Conservation (phyloP, 129 eudicot species). For the carrot (Daucus carota) region DH1_v3.0 NC_030385.2:41093501-41094000, state of each 20-base stretch:
- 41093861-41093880: not conserved
- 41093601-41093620: constrained; percentile 95
- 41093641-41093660: not conserved
- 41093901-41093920: not conserved
- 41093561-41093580: constrained; percentile 82
- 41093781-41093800: not conserved
- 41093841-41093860: not conserved
- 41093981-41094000: not conserved
- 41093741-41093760: not conserved
- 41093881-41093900: not conserved
- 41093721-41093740: not conserved
- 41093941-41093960: not conserved
- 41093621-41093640: constrained; percentile 39
- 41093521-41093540: constrained; percentile 85
- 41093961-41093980: not conserved
- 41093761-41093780: not conserved
- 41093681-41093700: not conserved
- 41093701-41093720: not conserved
- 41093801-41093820: not conserved
- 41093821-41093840: not conserved
- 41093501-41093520: constrained; percentile 64
- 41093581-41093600: constrained; percentile 96
- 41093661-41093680: not conserved
- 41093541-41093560: constrained; percentile 97
- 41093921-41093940: not conserved